Percentiles rank a stretch among this genome's conserved stretches.
Conservation (phyloP, 202 grass and related monocot genomes). For the Zizania palustris region DNA sequence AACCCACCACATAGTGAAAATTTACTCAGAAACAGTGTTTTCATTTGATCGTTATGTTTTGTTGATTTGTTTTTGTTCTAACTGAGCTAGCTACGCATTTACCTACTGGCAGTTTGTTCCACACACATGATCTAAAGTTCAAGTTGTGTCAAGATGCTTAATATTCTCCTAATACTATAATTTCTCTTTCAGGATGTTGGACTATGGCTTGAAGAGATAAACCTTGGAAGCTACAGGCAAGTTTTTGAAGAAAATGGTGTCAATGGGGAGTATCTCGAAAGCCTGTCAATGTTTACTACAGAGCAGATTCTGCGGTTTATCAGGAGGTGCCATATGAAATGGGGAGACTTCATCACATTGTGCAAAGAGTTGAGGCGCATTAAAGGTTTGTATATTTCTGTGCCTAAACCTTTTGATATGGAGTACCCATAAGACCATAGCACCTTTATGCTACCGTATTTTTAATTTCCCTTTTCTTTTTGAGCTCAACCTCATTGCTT, state of each 20-base stretch:
- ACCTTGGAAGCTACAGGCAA: constrained; percentile 82
- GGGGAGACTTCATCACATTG: constrained; percentile 98
- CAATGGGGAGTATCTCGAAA: constrained; percentile 97
- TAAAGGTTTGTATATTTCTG: constrained; percentile 67
- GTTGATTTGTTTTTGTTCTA: constrained; percentile 10
- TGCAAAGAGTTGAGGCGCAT: constrained; percentile 99
- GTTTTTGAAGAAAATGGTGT: constrained; percentile 96
- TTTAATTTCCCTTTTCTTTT: neutral
- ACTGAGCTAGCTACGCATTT: neutral
- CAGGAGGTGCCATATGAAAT: constrained; percentile 98
- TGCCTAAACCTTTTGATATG: neutral
- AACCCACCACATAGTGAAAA: neutral
- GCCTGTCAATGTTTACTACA: constrained; percentile 93
- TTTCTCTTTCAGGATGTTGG: constrained; percentile 87
- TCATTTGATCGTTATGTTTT: neutral
- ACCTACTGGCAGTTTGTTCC: neutral
- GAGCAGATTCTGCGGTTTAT: constrained; percentile 97
- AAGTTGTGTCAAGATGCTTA: neutral
- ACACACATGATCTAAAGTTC: constrained; percentile 20
- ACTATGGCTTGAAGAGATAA: constrained; percentile 99
- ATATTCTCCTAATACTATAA: constrained; percentile 15
- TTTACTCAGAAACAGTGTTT: constrained; percentile 22
- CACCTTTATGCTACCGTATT: no score
- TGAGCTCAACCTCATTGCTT: constrained; percentile 3
- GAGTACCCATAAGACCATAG: neutral